Evolutionary conservation across 768 basidiomycete species (phyloP), one percentile per base, ranked within the genome.

Genomic region (Gelatoporia subvermispora): DNA sequence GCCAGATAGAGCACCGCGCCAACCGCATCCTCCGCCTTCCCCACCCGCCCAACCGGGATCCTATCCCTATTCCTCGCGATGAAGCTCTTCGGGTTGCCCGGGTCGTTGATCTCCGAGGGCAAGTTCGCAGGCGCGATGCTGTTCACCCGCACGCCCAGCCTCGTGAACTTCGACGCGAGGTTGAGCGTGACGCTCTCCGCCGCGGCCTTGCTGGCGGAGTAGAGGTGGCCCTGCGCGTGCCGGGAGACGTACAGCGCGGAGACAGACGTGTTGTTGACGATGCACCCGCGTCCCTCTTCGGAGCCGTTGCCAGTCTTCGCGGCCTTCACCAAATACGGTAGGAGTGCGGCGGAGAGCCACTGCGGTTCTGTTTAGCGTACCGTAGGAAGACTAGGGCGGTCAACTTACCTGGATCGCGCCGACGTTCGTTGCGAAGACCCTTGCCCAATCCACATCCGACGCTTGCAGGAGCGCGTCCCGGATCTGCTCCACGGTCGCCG

Each of bases 121-220:
- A 56, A 43, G 44, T 52, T 49, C 37, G 51, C 55, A 7, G 50
- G 47, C 15, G 55, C 55, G 47, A 57, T 47, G 35, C 45, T 48
- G 37, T 53, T 57, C 24, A 53, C 52, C 37, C 52, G 52, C 43
- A 57, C 52, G 38, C 55, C 55, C 16, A 53, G 46, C 38, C 43
- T 18, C 40, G 52, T 53, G 43, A 57, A 42, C 52, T 53, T 57
- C 41, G 41, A 40, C 20, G 55, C 55, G 24, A 57, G 52, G 41
- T 53, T 57, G 34, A 43, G 49, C 42, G 52, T 53, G 34, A 57
- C 4, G 24, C 44, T 50, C 22, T 53, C 48, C n/a, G 52, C 55
- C 1, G 52, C 55, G 17, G 52, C 55, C 45, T 53, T 57, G 39
- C 48, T 39, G 9, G 52, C 49, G 7, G 49, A 42, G 46, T 57